Base-by-base conservation (phyloP, 140 eudicot genomes). In the Flaveria floridana region DNA sequence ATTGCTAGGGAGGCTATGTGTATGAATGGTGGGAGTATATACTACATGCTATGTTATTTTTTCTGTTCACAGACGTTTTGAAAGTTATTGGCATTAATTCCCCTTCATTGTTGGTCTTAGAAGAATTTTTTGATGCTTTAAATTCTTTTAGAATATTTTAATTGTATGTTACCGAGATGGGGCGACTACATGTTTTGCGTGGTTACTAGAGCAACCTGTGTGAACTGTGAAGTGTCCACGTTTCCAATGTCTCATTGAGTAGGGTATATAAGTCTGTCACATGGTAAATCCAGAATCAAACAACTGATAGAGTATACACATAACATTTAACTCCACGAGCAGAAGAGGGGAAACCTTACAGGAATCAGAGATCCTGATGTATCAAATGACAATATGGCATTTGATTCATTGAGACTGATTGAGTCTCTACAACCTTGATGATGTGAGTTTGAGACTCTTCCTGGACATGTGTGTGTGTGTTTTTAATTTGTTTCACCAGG, bases 81-180 rank as follows among this genome's bases (percentile, higher is more conserved):
- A 72, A 37, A 7, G 23, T 28, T 14, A 55, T 6, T 11, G 26
- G 39, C 62, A 19, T 55, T 23, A 3, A 6, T 53, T 42, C 47
- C 23, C 42, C 61, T 28, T 28, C n/a, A 4, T 59, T 74, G 14
- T 61, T 44, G 28, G 64, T n/a, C 5, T 53, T 53, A 6, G 23
- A 28, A 21, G 28, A 65, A 8, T 58, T 42, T 58, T 39, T 37
- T 58, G 34, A 59, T 52, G 78, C 2, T 73, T 23, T 72, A 6
- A 58, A 20, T 41, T 59, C 25, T 14, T 23, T 52, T 34, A 41
- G 47, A 14, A 11, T 34, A 51, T 64, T 21, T 39, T 19, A 28
- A 14, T 50, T 75, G 14, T 37, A 68, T 57, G 56, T 15, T 39
- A 51, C 25, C 11, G 19, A 53, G 76, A 53, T 71, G 76, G 28